A percentile compares a stretch with the other conserved stretches of the same genome.
These are phyloP conservation scores for Zychaea mexicana DNA, from an alignment of 371 early-diverging fungal genomes.

Conservation along the genomic window DNA sequence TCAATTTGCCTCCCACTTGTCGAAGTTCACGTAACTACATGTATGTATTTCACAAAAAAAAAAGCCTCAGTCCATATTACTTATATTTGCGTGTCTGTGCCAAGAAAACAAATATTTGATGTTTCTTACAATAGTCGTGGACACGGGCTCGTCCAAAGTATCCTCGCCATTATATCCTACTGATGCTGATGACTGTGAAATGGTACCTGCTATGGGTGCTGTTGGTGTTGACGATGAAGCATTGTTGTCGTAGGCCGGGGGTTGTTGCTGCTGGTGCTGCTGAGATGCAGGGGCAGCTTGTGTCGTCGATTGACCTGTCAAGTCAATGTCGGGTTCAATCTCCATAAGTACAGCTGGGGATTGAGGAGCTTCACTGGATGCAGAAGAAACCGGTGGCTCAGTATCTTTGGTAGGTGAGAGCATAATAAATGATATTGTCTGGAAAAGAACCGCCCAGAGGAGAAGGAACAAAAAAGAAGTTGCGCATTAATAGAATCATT, in stretches of 20 bases:
- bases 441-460: too few species aligned
- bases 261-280: background rate
- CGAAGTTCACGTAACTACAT: conserved; percentile 75
- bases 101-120: too few species aligned
- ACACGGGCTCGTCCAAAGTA: conserved; percentile 96
- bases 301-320: conserved; percentile 30
- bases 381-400: background rate
- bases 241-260: background rate
- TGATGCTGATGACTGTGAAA: background rate
- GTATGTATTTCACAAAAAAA: background rate
- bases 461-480: background rate
- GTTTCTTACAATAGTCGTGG: conserved; percentile 70
- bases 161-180: conserved; percentile 43
- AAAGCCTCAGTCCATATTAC: too few species aligned
- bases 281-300: conserved; percentile 13
- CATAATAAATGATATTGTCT: too few species aligned
- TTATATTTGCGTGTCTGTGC: too few species aligned
- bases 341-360: background rate
- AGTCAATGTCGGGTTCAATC: conserved; percentile 32
- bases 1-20: conserved; percentile 72
- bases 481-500: conserved; percentile 1
- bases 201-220: background rate
- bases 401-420: background rate
- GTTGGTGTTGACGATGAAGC: background rate
- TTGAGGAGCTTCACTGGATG: background rate